A percentile compares a stretch with the other conserved stretches of the same genome.
These are phyloP conservation scores for Trichoderma pleuroti DNA, from an alignment of 2,329 filamentous ascomycete genomes.

Conservation along the genomic window DNA sequence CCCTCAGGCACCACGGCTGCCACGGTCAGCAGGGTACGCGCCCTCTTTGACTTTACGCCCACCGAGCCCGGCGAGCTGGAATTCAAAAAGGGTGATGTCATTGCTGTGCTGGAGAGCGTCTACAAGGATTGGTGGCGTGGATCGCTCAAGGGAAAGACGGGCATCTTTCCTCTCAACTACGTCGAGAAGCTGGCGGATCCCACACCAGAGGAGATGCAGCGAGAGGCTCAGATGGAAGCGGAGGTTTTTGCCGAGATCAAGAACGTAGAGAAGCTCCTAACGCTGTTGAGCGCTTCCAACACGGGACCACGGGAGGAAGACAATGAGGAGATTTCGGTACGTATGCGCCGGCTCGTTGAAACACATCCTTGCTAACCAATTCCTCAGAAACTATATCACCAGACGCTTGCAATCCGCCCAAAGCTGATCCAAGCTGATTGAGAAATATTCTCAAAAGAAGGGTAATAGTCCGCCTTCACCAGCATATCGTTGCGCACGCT, in stretches of 20 bases:
- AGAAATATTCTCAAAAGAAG: slow-evolving; percentile 99
- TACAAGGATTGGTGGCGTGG: slow-evolving; percentile 99
- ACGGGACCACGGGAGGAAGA: slow-evolving; percentile 79
- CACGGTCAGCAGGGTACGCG: slow-evolving; percentile 90
- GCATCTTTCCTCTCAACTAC: slow-evolving; percentile 98
- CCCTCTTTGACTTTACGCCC: slow-evolving; percentile 90
- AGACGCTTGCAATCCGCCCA: slow-evolving; percentile 87
- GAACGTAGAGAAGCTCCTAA: slow-evolving; percentile 69
- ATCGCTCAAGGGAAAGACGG: slow-evolving; percentile 87
- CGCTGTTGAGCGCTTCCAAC: slow-evolving; percentile 83
- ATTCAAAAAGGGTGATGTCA: slow-evolving; percentile 95
- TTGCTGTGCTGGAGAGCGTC: slow-evolving; percentile 93
- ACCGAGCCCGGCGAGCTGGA: slow-evolving; percentile 92
- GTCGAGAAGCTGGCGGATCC: slow-evolving; percentile 96
- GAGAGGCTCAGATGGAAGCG: slow-evolving; percentile 91
- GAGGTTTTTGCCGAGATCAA: slow-evolving; percentile 64
- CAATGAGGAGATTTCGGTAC: slow-evolving; percentile 90
- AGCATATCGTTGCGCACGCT: too few species aligned
- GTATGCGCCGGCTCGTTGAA: slow-evolving; percentile 24
- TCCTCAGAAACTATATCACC: slow-evolving; percentile 73
- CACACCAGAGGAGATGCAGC: slow-evolving; percentile 87
- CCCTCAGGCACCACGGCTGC: slow-evolving; percentile 88
- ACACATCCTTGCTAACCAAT: slow-evolving; percentile 27
- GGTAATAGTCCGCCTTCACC: slow-evolving; percentile 49
- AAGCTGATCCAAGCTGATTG: slow-evolving; percentile 96